Conservation (phyloP, 192 early-diverging fungal species). For the Mortierella alpina region DNA sequence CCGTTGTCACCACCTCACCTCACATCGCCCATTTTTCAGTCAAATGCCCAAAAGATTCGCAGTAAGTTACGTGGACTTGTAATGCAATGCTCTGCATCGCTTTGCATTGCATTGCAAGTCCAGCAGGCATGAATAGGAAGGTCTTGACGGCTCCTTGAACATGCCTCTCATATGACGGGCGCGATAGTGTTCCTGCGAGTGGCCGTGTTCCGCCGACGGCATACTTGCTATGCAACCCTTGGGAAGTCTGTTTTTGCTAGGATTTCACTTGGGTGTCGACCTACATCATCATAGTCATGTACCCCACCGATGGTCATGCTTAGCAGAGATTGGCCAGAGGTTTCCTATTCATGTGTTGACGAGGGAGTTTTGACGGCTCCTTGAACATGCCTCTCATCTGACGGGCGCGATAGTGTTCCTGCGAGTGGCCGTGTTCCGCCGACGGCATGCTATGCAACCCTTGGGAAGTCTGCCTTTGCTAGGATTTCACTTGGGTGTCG, state of each 20-base stretch:
- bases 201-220: constrained; percentile 2
- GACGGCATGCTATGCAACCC: constrained; percentile 30
- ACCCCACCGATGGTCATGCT: constrained; percentile 21
- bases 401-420: constrained; percentile 14
- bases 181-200: constrained; percentile 12
- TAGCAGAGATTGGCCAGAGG: constrained; percentile 30
- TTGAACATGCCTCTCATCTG: constrained; percentile 18
- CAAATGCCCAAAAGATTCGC: too few species aligned
- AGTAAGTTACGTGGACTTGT: too few species aligned
- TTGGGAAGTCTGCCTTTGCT: constrained; percentile 16
- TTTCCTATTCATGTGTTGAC: neutral
- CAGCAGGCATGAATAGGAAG: neutral
- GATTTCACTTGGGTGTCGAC: constrained; percentile 24
- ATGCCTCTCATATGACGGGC: constrained; percentile 20
- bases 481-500: constrained; percentile 29
- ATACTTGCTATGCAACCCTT: constrained; percentile 26
- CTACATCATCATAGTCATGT: constrained; percentile 28
- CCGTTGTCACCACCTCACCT: too few species aligned
- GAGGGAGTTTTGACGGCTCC: constrained; percentile 14
- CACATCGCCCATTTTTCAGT: too few species aligned
- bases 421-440: constrained; percentile 22
- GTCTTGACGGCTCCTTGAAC: constrained; percentile 17
- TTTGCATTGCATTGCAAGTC: too few species aligned
- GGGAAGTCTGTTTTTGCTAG: constrained; percentile 16
- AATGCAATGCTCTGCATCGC: too few species aligned